Base-by-base conservation (phyloP, 371 early-diverging fungal species). In the Actinomortierella ambigua region DNA sequence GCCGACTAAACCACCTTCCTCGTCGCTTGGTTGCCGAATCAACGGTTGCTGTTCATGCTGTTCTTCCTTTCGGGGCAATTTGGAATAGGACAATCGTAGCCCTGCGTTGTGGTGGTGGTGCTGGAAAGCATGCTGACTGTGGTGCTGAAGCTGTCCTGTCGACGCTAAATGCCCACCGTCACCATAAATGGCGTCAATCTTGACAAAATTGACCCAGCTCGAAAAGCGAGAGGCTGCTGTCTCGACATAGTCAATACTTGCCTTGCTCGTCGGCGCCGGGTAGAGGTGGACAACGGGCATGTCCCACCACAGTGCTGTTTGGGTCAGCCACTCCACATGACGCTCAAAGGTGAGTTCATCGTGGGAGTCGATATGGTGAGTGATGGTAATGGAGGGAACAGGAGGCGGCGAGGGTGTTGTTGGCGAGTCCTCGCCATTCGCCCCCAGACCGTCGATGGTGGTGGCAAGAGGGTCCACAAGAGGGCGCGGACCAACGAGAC, bases 161-260 rank as follows among this genome's bases (percentile, higher is more conserved):
- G 51, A 26, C 28, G 51, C 11, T 24, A n/a, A 2, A 8, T 28
- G 11, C 11, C 34, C 34, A 11, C 34, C 34, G 11, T 34, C 34
- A 11, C 34, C 34, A 34, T 34, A 34, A 4, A 4, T 34, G 11
- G 34, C 34, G 34, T 34, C 34, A 34, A 73, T 62, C 43, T 63
- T 73, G 28, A 66, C 62, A 73, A 73, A 73, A 47, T 73, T 73
- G 20, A 73, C 73, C 73, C 73, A 73, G 44, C 63, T 73, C 9
- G 63, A 58, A 47, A 73, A 66, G 18, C 41, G 49, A 15, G 73
- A 73, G 1, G 73, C 73, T 3, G 63, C 67, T 0, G 50, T 57
- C 53, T 66, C 73, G 18, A 63, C 73, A 50, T 66, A 73, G 24
- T 55, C 51, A 5, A 59, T n/a, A 3, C 59, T 26, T 1, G 53